Evolutionary conservation across 371 early-diverging fungal genomes (phyloP), one percentile per base, ranked within the genome.

Genomic region (Mortierella sp.): DNA sequence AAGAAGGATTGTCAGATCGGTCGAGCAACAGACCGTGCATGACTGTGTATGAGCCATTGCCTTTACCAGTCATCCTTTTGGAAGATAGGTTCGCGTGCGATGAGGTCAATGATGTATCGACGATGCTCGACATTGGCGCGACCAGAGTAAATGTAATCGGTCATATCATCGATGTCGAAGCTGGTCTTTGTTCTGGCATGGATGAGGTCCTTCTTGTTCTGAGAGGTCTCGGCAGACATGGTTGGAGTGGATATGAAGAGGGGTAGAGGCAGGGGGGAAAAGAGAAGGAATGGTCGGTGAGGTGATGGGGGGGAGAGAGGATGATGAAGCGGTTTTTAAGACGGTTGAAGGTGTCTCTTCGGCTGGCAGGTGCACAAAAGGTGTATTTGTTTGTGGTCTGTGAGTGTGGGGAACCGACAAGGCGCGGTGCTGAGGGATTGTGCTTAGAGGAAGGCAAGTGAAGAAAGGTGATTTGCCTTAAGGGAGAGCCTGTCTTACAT

Each of bases 21-120:
- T n/a, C n/a, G n/a, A n/a, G n/a, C n/a, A 34, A 10, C 34, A 34
- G 34, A 10, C 7, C 10, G 10, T 34, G 34, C 34, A 10, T 53
- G 23, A 38, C 8, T 18, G 24, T 30, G 39, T 13, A 24, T 26
- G 30, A 39, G 31, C 2, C 23, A 26, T 23, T n/a, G 13, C 10
- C n/a, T n/a, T 21, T 68, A 74, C 78, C 78, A 76, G 49, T 76
- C 78, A 19, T 76, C 63, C 53, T 70, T 76, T 24, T 70, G 56
- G 49, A 76, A 76, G 31, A 76, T 59, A 1, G 78, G 78, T 26
- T 76, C 78, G 12, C 57, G 60, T n/a, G 70, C 78, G 30, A 76
- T 59, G 46, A 76, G 63, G 43, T 49, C 61, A 21, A 76, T 62
- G 39, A 76, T 62, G 41, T 70, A 54, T 45, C 71, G 65, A n/a